Evolutionary conservation across 441 rosid species (phyloP).

Genomic region (Omphalea diandra): DNA sequence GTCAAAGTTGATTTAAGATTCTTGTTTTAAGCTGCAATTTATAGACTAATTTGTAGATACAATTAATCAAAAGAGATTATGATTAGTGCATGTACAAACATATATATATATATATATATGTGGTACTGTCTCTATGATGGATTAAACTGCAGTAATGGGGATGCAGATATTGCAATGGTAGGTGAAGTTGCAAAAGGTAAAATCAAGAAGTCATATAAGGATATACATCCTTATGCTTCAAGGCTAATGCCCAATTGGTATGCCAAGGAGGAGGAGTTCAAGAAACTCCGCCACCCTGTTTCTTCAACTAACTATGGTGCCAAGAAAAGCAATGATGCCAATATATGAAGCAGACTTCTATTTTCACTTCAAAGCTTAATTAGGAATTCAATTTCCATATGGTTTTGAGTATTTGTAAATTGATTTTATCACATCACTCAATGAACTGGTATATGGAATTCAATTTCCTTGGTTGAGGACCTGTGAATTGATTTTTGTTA

Average conservation of each 20-base stretch:
- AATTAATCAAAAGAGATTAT: no score
- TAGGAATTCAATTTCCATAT: neutral
- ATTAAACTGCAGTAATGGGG: neutral
- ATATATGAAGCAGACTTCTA: neutral
- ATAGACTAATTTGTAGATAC: no score
- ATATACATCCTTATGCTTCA: slow-evolving; percentile 15
- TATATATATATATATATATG: no score
- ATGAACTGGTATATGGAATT: no score
- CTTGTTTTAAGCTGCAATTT: no score
- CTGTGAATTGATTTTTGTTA: no score
- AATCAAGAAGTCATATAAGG: slow-evolving; percentile 26
- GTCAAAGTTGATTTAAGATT: no score
- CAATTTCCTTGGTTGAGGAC: no score
- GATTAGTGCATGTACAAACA: no score
- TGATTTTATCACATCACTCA: no score
- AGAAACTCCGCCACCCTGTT: neutral
- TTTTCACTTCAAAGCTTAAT: neutral
- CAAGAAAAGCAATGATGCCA: neutral
- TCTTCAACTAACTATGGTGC: slow-evolving; percentile 4
- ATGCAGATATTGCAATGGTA: slow-evolving; percentile 16
- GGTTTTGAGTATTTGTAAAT: no score
- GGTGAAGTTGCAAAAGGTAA: slow-evolving; percentile 27
- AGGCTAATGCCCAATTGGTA: slow-evolving; percentile 25
- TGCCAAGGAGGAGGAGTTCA: slow-evolving; percentile 21
- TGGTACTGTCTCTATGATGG: no score